These are phyloP conservation scores for Beverwykella pulmonaria DNA, from an alignment of 495 filamentous ascomycete genomes.

Conservation along the genomic window DNA sequence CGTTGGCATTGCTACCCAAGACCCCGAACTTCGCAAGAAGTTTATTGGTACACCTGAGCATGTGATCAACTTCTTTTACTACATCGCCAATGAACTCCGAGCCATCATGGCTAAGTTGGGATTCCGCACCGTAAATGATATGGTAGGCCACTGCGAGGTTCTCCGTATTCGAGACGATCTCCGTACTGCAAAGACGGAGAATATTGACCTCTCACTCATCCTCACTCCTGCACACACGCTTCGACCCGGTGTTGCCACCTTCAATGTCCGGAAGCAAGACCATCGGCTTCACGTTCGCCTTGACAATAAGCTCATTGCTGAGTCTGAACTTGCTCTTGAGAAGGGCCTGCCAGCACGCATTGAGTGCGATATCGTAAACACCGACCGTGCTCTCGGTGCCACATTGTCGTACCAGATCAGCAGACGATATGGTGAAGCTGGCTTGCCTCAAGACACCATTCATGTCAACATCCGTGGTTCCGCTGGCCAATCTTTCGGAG, in stretches of 20 bases:
- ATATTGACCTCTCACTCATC: slow-evolving; percentile 93
- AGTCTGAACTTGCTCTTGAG: slow-evolving; percentile 94
- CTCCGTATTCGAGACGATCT: slow-evolving; percentile 89
- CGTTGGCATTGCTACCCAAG: slow-evolving; percentile 96
- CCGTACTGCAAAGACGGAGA: slow-evolving; percentile 83
- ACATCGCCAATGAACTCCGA: slow-evolving; percentile 94
- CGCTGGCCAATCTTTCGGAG: slow-evolving; percentile 96
- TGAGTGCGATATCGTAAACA: slow-evolving; percentile 98
- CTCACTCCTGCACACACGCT: slow-evolving; percentile 95
- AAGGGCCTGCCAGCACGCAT: slow-evolving; percentile 94
- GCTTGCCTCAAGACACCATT: slow-evolving; percentile 91
- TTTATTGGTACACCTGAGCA: slow-evolving; percentile 94
- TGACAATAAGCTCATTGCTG: slow-evolving; percentile 98
- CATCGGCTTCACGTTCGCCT: slow-evolving; percentile 90
- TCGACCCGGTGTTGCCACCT: slow-evolving; percentile 93
- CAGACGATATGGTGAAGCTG: slow-evolving; percentile 85
- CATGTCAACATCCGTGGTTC: slow-evolving; percentile 99
- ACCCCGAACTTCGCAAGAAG: slow-evolving; percentile 92
- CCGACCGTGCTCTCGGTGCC: slow-evolving; percentile 91
- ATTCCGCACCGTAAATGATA: slow-evolving; percentile 95
- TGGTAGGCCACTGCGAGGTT: slow-evolving; percentile 92
- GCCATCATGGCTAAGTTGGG: slow-evolving; percentile 98
- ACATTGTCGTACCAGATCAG: slow-evolving; percentile 97
- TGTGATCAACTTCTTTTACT: slow-evolving; percentile 99
- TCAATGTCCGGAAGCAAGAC: slow-evolving; percentile 99